Evolutionary conservation across 768 basidiomycete species (phyloP).

Genomic region (Lactarius trivialis): DNA sequence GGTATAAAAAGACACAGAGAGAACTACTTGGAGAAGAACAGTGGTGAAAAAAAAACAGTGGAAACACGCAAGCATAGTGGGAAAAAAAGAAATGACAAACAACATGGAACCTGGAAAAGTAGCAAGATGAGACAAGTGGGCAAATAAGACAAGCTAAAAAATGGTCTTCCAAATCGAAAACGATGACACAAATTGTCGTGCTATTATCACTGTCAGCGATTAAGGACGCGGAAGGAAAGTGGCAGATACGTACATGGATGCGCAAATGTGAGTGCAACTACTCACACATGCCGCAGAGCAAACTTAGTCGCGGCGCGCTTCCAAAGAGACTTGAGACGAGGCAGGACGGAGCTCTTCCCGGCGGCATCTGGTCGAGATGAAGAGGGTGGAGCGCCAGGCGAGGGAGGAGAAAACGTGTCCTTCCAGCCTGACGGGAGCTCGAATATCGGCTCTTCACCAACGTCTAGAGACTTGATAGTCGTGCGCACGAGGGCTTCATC

Average conservation of each 20-base stretch:
- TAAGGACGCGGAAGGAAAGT: neutral
- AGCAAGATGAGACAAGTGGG: neutral
- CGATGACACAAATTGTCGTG: neutral
- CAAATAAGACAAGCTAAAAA: neutral
- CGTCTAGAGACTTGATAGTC: slow-evolving; percentile 14
- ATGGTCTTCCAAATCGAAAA: neutral
- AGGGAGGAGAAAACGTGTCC: neutral
- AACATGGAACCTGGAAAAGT: neutral
- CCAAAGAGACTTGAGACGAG: slow-evolving; percentile 14
- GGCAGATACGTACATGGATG: neutral
- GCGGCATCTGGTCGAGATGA: neutral
- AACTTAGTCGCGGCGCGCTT: slow-evolving; percentile 16
- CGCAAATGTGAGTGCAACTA: neutral
- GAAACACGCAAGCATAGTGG: neutral
- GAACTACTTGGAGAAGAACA: too few relatives aligned
- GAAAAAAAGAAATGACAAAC: neutral
- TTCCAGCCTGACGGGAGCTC: slow-evolving; percentile 13
- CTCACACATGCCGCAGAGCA: slow-evolving; percentile 5
- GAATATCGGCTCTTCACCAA: slow-evolving; percentile 14
- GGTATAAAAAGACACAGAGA: neutral
- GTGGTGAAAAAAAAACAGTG: neutral
- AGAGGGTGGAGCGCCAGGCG: neutral
- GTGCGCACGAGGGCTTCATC: slow-evolving; percentile 13
- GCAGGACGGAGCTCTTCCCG: slow-evolving; percentile 10
- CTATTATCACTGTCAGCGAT: neutral